A percentile compares a stretch with the other conserved stretches of the same genome.
Conservation (phyloP, 1,139 yeast species). For the Tardiomyces depauwii region DNA sequence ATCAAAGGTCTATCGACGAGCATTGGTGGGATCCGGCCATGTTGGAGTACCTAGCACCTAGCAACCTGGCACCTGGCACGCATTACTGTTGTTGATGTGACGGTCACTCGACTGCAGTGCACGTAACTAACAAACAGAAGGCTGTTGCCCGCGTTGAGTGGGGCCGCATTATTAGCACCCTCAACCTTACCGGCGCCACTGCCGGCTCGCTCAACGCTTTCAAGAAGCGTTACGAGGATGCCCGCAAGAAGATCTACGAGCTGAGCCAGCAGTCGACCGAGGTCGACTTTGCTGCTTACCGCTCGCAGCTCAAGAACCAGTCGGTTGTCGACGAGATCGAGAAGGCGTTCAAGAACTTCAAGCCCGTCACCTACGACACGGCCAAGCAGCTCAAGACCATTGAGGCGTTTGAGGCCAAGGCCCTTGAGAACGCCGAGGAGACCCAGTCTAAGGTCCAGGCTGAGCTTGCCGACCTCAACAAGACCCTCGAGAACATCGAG, state of each 20-base stretch:
- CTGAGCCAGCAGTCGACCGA: conserved; percentile 60
- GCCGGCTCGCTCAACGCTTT: conserved; percentile 79
- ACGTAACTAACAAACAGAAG: too few species aligned
- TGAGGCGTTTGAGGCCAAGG: conserved; percentile 89
- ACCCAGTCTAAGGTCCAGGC: conserved; percentile 83
- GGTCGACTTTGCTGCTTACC: conserved; percentile 78
- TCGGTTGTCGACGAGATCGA: conserved; percentile 75
- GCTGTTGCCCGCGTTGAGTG: conserved; percentile 90
- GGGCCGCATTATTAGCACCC: conserved; percentile 79
- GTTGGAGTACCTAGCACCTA: too few species aligned
- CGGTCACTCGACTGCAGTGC: too few species aligned
- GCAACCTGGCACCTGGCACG: too few species aligned
- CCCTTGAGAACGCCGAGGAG: conserved; percentile 87
- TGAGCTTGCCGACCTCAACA: conserved; percentile 77
- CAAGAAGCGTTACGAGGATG: conserved; percentile 98
- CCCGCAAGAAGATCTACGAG: conserved; percentile 67
- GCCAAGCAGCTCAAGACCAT: conserved; percentile 86
- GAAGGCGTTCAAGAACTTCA: conserved; percentile 59
- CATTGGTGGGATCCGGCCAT: too few species aligned
- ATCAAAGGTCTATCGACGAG: too few species aligned
- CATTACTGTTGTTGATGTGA: too few species aligned
- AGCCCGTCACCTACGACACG: conserved; percentile 77
- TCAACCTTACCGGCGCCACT: conserved; percentile 89
- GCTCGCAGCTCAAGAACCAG: conserved; percentile 67
- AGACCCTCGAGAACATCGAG: conserved; percentile 87